These are phyloP conservation scores for Suhomyces pyralidae DNA, from an alignment of 805 yeast genomes.

Conservation along the genomic window DNA sequence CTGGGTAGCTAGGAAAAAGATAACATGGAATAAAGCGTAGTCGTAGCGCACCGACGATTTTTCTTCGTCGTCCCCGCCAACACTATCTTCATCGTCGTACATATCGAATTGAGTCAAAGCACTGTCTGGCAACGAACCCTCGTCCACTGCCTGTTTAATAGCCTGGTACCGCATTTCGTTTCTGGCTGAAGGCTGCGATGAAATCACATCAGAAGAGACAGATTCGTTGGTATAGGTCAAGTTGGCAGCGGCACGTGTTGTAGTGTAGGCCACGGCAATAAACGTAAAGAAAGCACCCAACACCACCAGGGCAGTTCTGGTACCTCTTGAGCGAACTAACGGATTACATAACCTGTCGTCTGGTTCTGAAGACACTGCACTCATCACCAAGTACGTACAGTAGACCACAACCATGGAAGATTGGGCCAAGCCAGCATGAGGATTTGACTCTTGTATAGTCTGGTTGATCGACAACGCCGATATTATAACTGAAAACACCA, in stretches of 20 bases:
- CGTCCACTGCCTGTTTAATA: conserved; percentile 89
- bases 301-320: conserved; percentile 83
- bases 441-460: conserved; percentile 84
- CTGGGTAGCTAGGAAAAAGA: conserved; percentile 93
- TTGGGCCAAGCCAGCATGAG: conserved; percentile 95
- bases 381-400: conserved; percentile 85
- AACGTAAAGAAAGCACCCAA: conserved; percentile 93
- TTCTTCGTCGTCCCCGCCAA: conserved; percentile 45
- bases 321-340: conserved; percentile 79
- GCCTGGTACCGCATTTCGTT: conserved; percentile 84
- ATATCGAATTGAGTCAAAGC: conserved; percentile 77
- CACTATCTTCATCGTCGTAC: conserved; percentile 42
- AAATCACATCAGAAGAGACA: background rate
- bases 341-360: conserved; percentile 94
- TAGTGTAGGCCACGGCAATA: conserved; percentile 93
- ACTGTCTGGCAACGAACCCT: conserved; percentile 90
- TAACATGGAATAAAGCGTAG: conserved; percentile 82
- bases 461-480: conserved; percentile 76
- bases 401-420: conserved; percentile 92
- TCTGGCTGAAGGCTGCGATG: conserved; percentile 45
- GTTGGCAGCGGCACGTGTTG: conserved; percentile 90
- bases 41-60: conserved; percentile 68
- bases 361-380: conserved; percentile 95
- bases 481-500: conserved; percentile 60
- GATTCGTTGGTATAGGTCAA: conserved; percentile 42